A percentile compares a stretch with the other conserved stretches of the same genome.
Evolutionary conservation across 805 yeast genomes (phyloP).

Genomic region (Torulaspora maleeae): DNA sequence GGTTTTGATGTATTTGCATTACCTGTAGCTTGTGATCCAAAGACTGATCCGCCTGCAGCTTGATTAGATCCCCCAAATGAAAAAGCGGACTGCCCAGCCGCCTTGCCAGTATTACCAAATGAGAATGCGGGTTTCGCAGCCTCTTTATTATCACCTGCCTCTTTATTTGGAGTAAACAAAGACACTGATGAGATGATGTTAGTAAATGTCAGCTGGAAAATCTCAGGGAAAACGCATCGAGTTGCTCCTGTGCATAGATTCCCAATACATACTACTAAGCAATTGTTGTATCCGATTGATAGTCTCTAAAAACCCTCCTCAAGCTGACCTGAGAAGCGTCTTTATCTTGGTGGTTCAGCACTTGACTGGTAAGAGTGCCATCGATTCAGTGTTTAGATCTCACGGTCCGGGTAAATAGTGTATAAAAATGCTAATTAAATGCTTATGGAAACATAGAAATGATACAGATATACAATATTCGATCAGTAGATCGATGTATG

Average conservation of each 20-base stretch:
- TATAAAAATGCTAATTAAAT: background rate
- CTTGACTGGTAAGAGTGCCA: background rate
- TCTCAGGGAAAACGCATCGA: background rate
- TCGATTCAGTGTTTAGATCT: background rate
- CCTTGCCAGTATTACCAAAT: slow-evolving; percentile 16
- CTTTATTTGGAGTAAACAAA: slow-evolving; percentile 22
- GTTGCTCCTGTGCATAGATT: background rate
- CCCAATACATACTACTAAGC: background rate
- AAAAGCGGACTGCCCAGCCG: slow-evolving; percentile 6
- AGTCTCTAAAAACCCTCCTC: background rate
- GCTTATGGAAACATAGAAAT: background rate
- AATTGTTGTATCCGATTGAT: background rate
- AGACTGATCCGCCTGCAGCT: slow-evolving; percentile 1
- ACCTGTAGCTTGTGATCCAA: slow-evolving; percentile 6
- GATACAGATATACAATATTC: background rate
- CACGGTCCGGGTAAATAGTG: background rate
- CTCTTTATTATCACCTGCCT: slow-evolving; percentile 49
- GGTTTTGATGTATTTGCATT: slow-evolving; percentile 1
- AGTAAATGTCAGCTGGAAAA: background rate
- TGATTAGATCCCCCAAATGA: slow-evolving; percentile 6
- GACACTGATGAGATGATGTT: slow-evolving; percentile 17
- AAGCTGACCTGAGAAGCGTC: background rate
- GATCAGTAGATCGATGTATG: background rate
- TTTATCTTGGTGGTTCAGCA: background rate
- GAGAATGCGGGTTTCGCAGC: slow-evolving; percentile 41